phyloP scores from a whole-genome alignment of 805 yeast genomes.

The Priceomyces melissophilus region DNA sequence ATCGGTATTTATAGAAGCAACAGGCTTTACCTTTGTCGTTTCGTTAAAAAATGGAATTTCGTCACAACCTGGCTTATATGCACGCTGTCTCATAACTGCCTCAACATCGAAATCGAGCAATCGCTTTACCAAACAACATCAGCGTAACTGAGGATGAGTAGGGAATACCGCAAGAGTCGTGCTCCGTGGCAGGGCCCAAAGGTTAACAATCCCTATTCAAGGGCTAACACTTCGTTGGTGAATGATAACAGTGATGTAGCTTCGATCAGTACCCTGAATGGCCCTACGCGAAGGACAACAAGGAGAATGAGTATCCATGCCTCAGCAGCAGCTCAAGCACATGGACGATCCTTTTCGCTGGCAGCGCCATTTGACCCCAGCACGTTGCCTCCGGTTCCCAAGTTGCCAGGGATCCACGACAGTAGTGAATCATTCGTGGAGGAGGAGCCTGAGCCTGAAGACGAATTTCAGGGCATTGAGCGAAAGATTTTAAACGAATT shows the following conservation, averaged over 20 bases:
- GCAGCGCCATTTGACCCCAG: conserved; percentile 19
- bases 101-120: too few relatives aligned
- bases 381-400: conserved; percentile 32
- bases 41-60: too few relatives aligned
- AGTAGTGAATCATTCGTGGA: conserved; percentile 4
- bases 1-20: too few relatives aligned
- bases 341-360: conserved; percentile 21
- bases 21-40: too few relatives aligned
- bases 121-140: too few relatives aligned
- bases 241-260: conserved; percentile 4
- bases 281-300: conserved; percentile 15
- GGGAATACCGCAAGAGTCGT: conserved; percentile 36
- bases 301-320: conserved; percentile 37
- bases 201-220: conserved; percentile 26
- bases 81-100: too few relatives aligned
- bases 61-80: too few relatives aligned
- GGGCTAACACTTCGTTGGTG: conserved; percentile 15
- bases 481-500: conserved; percentile 35
- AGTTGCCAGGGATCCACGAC: conserved; percentile 2
- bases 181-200: conserved; percentile 39
- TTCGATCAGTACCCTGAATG: conserved; percentile 9
- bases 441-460: conserved; percentile 5
- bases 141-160: too few relatives aligned
- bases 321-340: conserved; percentile 33
- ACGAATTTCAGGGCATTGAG: conserved; percentile 9